Evolutionary conservation across 345 rosid species (phyloP), one percentile per base, ranked within the genome.

Genomic region (Hibiscus mutabilis): DNA sequence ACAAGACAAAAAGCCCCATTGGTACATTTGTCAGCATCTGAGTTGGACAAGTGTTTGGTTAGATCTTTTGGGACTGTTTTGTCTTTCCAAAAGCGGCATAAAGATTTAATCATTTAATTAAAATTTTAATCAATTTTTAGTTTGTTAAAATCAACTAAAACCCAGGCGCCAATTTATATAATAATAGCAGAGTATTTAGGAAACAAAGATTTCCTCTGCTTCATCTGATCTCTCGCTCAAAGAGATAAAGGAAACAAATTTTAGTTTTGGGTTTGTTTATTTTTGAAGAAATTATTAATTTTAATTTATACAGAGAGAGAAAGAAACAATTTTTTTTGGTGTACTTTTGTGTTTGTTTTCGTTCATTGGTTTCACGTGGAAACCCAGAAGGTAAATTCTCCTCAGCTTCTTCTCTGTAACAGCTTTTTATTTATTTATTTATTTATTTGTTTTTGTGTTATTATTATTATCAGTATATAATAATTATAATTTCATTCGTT

Each of bases 301-400:
- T 44, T 63, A 61, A 40, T 75, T 31, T 47, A 18, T 64, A 64
- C 22, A 49, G 15, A 49, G 5, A 19, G 60, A 70, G 69, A 76
- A 24, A 46, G 56, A 46, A 46, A 66, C 22, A 25, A 4, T 18
- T 47, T 3, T 6, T 10, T n/a, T 9, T 46, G 25, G 42, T 37
- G 7, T 3, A 42, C 10, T 53, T 47, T 16, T 5, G 44, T 77
- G 78, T 77, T 84, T 73, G 76, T 78, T 77, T 78, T 55, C 75
- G 81, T 83, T 82, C 88, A 73, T 71, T 81, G 82, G 85, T 73
- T 74, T 81, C 88, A 86, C 89, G 89, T 86, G 90, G 83, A 80
- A 79, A 64, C 79, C 81, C 86, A 67, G 84, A 83, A 72, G 90
- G 87, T 83, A 69, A 84, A 76, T 76, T 76, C 79, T 70, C 76